These are phyloP conservation scores for Mycena indigotica DNA, from an alignment of 768 basidiomycete species.

Conservation along the genomic window DNA sequence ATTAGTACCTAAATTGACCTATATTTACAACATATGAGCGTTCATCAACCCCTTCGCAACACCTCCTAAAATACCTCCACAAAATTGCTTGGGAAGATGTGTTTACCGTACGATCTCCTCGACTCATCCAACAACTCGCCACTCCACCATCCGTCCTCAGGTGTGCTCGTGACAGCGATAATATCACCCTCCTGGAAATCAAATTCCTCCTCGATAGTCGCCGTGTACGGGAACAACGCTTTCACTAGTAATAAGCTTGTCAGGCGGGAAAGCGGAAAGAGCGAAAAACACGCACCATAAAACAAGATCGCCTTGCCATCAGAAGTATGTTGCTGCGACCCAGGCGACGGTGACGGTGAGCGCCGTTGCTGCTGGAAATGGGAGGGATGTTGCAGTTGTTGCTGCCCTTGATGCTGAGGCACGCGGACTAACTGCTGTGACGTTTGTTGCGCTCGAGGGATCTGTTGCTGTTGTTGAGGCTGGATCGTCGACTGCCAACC, in stretches of 20 bases:
- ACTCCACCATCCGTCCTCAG: slow-evolving; percentile 98
- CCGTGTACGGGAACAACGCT: slow-evolving; percentile 85
- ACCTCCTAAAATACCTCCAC: slow-evolving; percentile 68
- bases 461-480: slow-evolving; percentile 20
- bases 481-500: slow-evolving; percentile 19
- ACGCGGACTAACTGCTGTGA: slow-evolving; percentile 24
- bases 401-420: too few relatives aligned
- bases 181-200: slow-evolving; percentile 95
- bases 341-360: slow-evolving; percentile 52
- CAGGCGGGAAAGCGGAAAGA: slow-evolving; percentile 5
- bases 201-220: slow-evolving; percentile 90
- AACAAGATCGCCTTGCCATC: slow-evolving; percentile 83
- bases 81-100: slow-evolving; percentile 89
- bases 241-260: slow-evolving; percentile 59
- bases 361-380: slow-evolving; percentile 35
- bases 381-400: slow-evolving; percentile 32
- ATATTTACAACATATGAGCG: background rate
- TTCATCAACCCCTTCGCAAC: background rate
- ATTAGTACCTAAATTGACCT: too few relatives aligned
- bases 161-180: slow-evolving; percentile 91
- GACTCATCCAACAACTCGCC: slow-evolving; percentile 82
- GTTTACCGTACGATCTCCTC: slow-evolving; percentile 67
- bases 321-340: slow-evolving; percentile 58
- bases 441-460: slow-evolving; percentile 13
- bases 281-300: slow-evolving; percentile 64